Conservation (phyloP, 176 grass and related monocot species). For the Saccharum officinarum region DNA sequence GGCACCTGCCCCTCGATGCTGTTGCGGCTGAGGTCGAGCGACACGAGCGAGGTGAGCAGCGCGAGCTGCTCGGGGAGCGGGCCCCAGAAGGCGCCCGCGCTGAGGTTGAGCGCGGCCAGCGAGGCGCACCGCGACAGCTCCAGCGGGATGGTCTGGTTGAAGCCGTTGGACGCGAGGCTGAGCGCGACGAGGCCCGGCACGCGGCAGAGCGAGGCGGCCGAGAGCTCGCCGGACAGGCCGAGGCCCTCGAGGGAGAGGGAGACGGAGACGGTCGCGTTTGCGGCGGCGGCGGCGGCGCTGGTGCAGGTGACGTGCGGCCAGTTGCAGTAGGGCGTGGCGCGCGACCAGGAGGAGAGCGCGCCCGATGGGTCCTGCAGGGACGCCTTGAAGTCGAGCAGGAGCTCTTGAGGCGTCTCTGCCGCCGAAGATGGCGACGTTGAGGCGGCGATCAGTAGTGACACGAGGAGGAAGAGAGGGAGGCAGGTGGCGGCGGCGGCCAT, state of each 20-base stretch:
- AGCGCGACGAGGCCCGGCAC: constrained; percentile 47
- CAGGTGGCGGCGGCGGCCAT: constrained; percentile 34
- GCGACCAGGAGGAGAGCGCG: constrained; percentile 62
- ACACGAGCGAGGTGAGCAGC: constrained; percentile 37
- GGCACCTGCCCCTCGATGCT: constrained; percentile 55
- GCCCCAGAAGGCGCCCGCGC: constrained; percentile 56
- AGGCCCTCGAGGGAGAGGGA: constrained; percentile 52
- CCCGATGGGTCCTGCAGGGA: constrained; percentile 49
- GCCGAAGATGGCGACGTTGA: background rate
- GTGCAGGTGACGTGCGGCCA: constrained; percentile 68
- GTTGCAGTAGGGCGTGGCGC: constrained; percentile 54
- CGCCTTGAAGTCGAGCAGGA: constrained; percentile 65
- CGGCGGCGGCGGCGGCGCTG: background rate
- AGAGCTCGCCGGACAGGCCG: constrained; percentile 60
- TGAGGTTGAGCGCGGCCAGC: constrained; percentile 66
- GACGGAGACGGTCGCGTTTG: background rate
- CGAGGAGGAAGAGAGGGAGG: constrained; percentile 26
- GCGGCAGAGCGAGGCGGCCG: constrained; percentile 50
- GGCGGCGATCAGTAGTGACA: constrained; percentile 13
- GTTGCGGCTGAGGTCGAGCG: constrained; percentile 81
- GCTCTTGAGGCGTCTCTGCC: constrained; percentile 11
- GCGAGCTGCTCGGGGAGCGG: constrained; percentile 66
- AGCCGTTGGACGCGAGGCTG: constrained; percentile 64
- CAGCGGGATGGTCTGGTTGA: constrained; percentile 73
- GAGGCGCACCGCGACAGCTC: constrained; percentile 57